Conservation (phyloP, 176 grass and related monocot species). For the Zizania latifolia region DNA sequence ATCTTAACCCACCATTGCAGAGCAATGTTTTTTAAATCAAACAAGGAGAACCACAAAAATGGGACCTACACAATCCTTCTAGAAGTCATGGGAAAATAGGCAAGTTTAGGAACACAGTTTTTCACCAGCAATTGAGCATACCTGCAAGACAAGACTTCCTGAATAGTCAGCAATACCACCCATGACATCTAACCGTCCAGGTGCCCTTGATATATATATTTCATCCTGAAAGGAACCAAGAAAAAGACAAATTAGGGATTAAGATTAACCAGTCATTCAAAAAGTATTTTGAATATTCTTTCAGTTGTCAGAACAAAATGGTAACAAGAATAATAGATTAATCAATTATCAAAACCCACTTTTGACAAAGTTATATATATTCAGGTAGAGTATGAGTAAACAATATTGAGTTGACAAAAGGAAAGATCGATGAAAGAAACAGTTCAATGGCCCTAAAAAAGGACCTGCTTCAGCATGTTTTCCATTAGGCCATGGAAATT, state of each 20-base stretch:
- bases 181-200: slow-evolving; percentile 90
- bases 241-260: slow-evolving; percentile 1
- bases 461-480: background rate
- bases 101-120: background rate
- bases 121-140: slow-evolving; percentile 29
- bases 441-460: background rate
- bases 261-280: background rate
- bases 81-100: background rate
- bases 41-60: background rate
- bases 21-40: background rate
- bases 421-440: background rate
- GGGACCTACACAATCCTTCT: background rate
- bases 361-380: no score
- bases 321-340: background rate
- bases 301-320: slow-evolving; percentile 1
- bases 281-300: background rate
- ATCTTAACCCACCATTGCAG: background rate
- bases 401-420: background rate
- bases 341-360: background rate
- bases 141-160: slow-evolving; percentile 91
- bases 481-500: background rate
- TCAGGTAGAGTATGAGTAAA: no score
- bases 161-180: slow-evolving; percentile 98
- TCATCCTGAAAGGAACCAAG: slow-evolving; percentile 43
- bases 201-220: slow-evolving; percentile 91